phyloP scores from a whole-genome alignment of 441 rosid species.

The Bruguiera hainesii region DNA sequence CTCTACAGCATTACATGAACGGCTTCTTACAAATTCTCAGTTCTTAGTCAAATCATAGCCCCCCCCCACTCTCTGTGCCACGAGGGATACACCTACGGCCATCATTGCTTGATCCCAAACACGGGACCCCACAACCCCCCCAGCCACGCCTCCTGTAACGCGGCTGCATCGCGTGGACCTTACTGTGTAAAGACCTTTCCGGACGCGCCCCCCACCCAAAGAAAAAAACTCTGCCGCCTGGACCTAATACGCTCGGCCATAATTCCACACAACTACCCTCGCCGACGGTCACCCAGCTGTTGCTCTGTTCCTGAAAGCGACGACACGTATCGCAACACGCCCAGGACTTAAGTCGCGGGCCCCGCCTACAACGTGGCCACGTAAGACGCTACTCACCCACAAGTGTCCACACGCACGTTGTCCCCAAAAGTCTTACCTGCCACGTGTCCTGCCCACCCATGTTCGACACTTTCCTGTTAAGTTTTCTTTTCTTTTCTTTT shows the following conservation, averaged over 20 bases:
- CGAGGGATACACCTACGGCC: background rate
- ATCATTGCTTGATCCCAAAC: background rate
- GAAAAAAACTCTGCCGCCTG: slow-evolving; percentile 23
- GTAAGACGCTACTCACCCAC: slow-evolving; percentile 37
- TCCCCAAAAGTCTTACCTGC: slow-evolving; percentile 19
- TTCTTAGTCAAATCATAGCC: background rate
- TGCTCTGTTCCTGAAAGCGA: slow-evolving; percentile 45
- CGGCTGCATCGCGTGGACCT: slow-evolving; percentile 11
- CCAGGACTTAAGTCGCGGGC: slow-evolving; percentile 23
- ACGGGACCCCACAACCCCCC: background rate
- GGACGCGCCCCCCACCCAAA: background rate
- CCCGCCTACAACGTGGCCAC: slow-evolving; percentile 43
- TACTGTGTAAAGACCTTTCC: background rate
- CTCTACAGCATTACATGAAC: background rate
- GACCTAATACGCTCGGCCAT: slow-evolving; percentile 16
- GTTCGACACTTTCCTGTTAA: slow-evolving; percentile 23
- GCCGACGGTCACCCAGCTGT: slow-evolving; percentile 47
- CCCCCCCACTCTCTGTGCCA: background rate
- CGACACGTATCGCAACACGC: slow-evolving; percentile 28
- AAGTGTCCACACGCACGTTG: slow-evolving; percentile 40
- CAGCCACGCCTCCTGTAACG: slow-evolving; percentile 10
- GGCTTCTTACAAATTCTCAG: background rate
- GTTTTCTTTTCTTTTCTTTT: background rate
- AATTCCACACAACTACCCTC: slow-evolving; percentile 29
- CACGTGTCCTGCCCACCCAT: slow-evolving; percentile 35